Evolutionary conservation across 768 basidiomycete genomes (phyloP).

Genomic region (Rhizopogon roseolus): DNA sequence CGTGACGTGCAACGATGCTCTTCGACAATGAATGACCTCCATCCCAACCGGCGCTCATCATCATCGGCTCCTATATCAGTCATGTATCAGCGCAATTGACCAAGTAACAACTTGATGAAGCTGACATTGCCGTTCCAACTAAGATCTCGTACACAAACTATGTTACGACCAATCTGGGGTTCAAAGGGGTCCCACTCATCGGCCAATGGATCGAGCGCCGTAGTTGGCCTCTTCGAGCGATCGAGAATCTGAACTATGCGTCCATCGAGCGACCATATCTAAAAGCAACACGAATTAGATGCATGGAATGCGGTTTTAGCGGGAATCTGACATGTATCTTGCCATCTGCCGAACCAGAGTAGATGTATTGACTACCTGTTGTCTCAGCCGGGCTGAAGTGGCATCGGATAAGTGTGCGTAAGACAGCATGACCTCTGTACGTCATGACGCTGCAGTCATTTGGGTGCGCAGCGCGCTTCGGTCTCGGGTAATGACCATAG

Average conservation of each 20-base stretch:
- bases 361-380: slow-evolving; percentile 90
- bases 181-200: slow-evolving; percentile 38
- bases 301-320: background rate
- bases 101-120: background rate
- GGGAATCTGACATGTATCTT: slow-evolving; percentile 63
- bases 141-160: slow-evolving; percentile 82
- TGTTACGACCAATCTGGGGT: slow-evolving; percentile 17
- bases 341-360: slow-evolving; percentile 89
- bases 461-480: slow-evolving; percentile 64
- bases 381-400: slow-evolving; percentile 93
- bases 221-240: slow-evolving; percentile 66
- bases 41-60: slow-evolving; percentile 94
- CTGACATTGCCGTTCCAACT: slow-evolving; percentile 75
- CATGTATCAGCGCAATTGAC: background rate
- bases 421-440: slow-evolving; percentile 86
- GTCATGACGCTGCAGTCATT: slow-evolving; percentile 94
- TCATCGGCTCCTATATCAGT: slow-evolving; percentile 63
- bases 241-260: slow-evolving; percentile 79
- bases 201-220: slow-evolving; percentile 68
- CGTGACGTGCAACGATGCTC: slow-evolving; percentile 85
- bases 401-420: slow-evolving; percentile 91
- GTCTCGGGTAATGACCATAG: slow-evolving; percentile 61
- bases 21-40: slow-evolving; percentile 30
- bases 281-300: slow-evolving; percentile 4
- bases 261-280: slow-evolving; percentile 97